Evolutionary conservation across 2,329 filamentous ascomycete genomes (phyloP).

Genomic region (Xylaria sp.): DNA sequence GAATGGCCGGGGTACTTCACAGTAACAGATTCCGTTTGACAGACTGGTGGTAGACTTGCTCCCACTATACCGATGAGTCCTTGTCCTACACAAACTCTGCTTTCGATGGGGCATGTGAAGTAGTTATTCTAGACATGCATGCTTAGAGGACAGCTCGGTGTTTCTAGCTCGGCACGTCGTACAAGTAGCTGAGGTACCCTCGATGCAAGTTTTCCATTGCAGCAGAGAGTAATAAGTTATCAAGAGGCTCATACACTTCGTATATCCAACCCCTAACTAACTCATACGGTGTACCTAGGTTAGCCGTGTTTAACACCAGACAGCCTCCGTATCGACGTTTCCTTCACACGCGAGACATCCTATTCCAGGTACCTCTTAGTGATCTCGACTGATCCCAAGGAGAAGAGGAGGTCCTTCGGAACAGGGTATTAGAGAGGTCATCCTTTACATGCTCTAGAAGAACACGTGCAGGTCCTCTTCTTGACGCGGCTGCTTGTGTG

Average conservation of each 20-base stretch:
- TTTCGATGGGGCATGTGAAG: slow-evolving; percentile 40
- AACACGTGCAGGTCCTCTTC: slow-evolving; percentile 31
- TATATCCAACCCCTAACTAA: not conserved
- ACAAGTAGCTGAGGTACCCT: slow-evolving; percentile 22
- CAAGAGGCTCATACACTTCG: not conserved
- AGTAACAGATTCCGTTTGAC: slow-evolving; percentile 35
- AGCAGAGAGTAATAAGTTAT: not conserved
- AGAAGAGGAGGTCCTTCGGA: not conserved
- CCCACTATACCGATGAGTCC: slow-evolving; percentile 37
- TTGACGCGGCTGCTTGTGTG: slow-evolving; percentile 35
- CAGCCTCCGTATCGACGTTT: not conserved
- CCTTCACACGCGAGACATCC: slow-evolving; percentile 5
- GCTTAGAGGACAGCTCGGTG: slow-evolving; percentile 30
- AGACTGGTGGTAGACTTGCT: slow-evolving; percentile 38
- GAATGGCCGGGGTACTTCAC: slow-evolving; percentile 39
- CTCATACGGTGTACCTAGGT: not conserved
- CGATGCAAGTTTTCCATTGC: not conserved
- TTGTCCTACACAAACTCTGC: slow-evolving; percentile 47
- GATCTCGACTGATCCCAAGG: not conserved
- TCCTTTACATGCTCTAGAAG: slow-evolving; percentile 36
- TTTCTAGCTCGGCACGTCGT: slow-evolving; percentile 32
- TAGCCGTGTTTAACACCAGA: slow-evolving; percentile 2
- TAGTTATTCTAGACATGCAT: slow-evolving; percentile 40
- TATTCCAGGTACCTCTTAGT: not conserved
- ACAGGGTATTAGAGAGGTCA: slow-evolving; percentile 19